Percentiles rank a stretch among this genome's conserved stretches.
Conservation (phyloP, 2,329 filamentous ascomycete genomes). For the Coniella vitis region DNA sequence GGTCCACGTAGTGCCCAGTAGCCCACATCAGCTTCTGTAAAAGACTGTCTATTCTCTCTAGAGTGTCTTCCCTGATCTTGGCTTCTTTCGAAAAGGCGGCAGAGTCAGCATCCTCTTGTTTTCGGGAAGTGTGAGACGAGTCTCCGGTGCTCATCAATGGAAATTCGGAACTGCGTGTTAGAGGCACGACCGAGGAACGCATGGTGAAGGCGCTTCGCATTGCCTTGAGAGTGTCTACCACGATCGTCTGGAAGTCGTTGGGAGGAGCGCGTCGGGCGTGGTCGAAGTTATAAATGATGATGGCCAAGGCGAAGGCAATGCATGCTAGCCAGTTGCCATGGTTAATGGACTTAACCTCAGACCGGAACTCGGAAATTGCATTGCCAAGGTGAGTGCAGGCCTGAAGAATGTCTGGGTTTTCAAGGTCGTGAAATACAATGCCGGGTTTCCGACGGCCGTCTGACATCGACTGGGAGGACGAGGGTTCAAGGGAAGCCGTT, state of each 20-base stretch:
- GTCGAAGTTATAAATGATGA: neutral
- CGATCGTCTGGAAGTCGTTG: neutral
- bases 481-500: no score
- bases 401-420: neutral
- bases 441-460: neutral
- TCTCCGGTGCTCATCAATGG: no score
- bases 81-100: neutral
- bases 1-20: neutral
- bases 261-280: neutral
- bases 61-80: neutral
- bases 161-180: neutral
- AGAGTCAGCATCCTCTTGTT: neutral
- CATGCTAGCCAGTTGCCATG: neutral
- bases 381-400: neutral
- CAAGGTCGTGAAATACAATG: neutral
- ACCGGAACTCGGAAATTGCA: neutral
- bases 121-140: neutral
- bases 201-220: neutral
- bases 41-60: neutral
- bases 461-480: neutral
- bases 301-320: neutral
- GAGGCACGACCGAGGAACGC: neutral
- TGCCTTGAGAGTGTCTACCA: neutral
- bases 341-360: neutral
- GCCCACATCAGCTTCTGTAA: neutral